Evolutionary conservation across 176 grass and related monocot genomes (phyloP).

Genomic region (Elaeis guineensis): DNA sequence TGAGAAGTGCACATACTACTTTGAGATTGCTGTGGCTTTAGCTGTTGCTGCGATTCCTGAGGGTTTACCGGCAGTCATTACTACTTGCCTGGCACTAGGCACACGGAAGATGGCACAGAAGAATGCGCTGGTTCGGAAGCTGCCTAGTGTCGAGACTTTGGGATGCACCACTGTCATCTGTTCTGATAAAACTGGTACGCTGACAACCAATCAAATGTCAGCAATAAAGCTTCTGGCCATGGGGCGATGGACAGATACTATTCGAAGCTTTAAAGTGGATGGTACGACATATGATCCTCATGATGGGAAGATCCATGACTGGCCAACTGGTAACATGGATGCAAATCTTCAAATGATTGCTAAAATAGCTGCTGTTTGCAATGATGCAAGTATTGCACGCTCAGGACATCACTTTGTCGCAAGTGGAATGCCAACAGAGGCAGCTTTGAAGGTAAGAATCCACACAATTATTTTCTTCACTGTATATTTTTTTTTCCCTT

Average conservation of each 20-base stretch:
- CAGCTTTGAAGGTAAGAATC: constrained; percentile 73
- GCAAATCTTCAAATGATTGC: constrained; percentile 72
- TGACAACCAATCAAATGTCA: constrained; percentile 93
- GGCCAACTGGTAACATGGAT: constrained; percentile 47
- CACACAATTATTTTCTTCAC: not conserved
- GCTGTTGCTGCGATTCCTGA: constrained; percentile 89
- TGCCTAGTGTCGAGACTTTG: constrained; percentile 85
- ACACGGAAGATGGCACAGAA: constrained; percentile 97
- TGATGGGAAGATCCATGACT: constrained; percentile 66
- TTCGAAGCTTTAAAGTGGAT: constrained; percentile 74
- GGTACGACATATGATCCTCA: constrained; percentile 75
- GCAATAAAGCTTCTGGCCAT: constrained; percentile 63
- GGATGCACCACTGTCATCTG: constrained; percentile 97
- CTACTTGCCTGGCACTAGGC: constrained; percentile 79
- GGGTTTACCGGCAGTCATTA: constrained; percentile 84
- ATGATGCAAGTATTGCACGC: constrained; percentile 60
- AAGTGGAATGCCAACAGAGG: constrained; percentile 82
- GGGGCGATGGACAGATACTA: constrained; percentile 11
- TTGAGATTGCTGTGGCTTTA: constrained; percentile 88
- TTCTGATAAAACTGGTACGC: constrained; percentile 85
- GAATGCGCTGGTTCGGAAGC: constrained; percentile 85
- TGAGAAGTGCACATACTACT: constrained; percentile 98
- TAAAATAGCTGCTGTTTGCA: constrained; percentile 82
- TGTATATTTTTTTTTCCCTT: not conserved
- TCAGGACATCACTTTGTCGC: constrained; percentile 61